A percentile compares a stretch with the other conserved stretches of the same genome.
These are phyloP conservation scores for Mediolabrus comicus DNA, from an alignment of 108 stramenopile genomes.

Conservation along the genomic window DNA sequence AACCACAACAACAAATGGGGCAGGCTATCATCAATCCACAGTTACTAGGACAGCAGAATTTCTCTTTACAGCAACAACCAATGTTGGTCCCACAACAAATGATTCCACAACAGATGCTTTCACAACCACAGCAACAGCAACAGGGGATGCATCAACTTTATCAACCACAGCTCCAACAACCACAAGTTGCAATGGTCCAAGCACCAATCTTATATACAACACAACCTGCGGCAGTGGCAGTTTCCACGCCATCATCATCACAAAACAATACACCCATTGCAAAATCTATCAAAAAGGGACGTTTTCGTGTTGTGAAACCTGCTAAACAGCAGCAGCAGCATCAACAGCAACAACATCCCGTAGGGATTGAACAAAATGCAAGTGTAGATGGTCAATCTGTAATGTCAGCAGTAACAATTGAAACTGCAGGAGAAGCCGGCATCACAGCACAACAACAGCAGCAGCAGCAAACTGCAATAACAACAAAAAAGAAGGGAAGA, in stretches of 20 bases:
- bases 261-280: not conserved
- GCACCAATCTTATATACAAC: conserved; percentile 14
- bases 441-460: not conserved
- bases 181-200: conserved; percentile 25
- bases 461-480: not conserved
- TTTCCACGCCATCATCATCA: not conserved
- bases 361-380: not conserved
- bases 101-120: conserved; percentile 4
- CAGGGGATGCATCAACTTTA: not conserved
- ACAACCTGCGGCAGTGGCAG: not conserved
- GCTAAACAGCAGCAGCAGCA: not conserved
- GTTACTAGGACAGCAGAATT: not conserved
- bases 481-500: conserved; percentile 34
- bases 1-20: not conserved
- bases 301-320: conserved; percentile 38
- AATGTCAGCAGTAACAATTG: not conserved
- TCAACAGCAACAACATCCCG: not conserved
- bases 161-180: not conserved
- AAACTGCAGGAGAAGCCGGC: not conserved
- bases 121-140: not conserved
- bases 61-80: conserved; percentile 4
- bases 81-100: conserved; percentile 5
- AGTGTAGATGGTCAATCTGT: not conserved
- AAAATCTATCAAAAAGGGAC: conserved; percentile 25
- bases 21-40: not conserved